Evolutionary conservation across 2,329 filamentous ascomycete species (phyloP), one percentile per base, ranked within the genome.

Genomic region (Alternaria brassicicola): DNA sequence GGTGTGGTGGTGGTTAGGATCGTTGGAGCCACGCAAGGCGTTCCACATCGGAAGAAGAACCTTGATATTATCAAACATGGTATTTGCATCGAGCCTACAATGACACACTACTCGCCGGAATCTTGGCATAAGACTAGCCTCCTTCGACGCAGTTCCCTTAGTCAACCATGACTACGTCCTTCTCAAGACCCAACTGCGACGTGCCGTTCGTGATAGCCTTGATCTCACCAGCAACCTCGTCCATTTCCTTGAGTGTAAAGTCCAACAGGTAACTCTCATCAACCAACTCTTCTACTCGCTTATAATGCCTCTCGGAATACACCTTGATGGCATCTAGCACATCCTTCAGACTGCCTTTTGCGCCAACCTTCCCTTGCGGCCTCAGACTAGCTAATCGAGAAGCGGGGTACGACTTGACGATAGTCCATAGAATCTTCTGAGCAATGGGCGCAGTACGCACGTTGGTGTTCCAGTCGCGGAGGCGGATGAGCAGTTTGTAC

Each of bases 381-480:
- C 66, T 89, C 55, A 96, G 77, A 59, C 85, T 87, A 2, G 92
- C 89, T 56, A 98, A 86, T 56, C 89, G 87, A 47, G 87, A 86
- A 2, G 91, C 90, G 1, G 93, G 90, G 71, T 97, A 96, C 58
- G 88, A 90, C 64, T 88, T 87, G 50, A 97, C 87, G 7, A 99
- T 74, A 1, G 90, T 87, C 81, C 88, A 90, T 7, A 99, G 80
- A 13, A 99, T 89, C 31, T 89, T 87, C 78, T 99, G 95, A 1
- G 95, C 91, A 1, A 98, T 88, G 5, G 88, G 85, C 1, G 93
- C 89, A 3, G 92, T 96, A 61, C 92, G 86, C 0, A 92, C 93
- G 69, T 98, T 98, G 4, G 95, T 96, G 75, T 99, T 99, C 95
- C 95, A 99, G 79, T 99, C 95, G 43, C 96, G 86, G 42, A 97